Evolutionary conservation across 2,329 filamentous ascomycete genomes (phyloP).

Genomic region (Drechslerella stenobrocha): DNA sequence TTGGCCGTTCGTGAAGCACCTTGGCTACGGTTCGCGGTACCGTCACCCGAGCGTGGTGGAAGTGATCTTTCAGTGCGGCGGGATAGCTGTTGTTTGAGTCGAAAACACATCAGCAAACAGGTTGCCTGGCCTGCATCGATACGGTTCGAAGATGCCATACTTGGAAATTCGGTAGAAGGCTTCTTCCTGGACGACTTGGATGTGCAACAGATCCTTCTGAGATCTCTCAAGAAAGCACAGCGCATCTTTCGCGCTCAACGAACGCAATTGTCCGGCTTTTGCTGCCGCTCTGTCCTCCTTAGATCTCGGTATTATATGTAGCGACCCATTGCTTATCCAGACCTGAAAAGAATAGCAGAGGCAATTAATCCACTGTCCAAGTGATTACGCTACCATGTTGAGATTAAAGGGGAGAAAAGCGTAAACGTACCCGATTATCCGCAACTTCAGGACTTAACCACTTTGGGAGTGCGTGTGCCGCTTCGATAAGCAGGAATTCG

Average conservation of each 20-base stretch:
- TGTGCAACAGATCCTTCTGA: constrained; percentile 66
- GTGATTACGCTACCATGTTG: neutral
- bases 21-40: constrained; percentile 81
- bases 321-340: constrained; percentile 79
- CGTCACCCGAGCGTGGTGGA: constrained; percentile 74
- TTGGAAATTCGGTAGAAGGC: constrained; percentile 76
- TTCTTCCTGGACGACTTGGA: constrained; percentile 76
- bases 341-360: constrained; percentile 58
- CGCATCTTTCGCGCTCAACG: constrained; percentile 68
- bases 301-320: constrained; percentile 71
- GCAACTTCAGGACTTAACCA: constrained; percentile 94
- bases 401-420: constrained; percentile 6
- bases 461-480: constrained; percentile 79
- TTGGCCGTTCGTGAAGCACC: constrained; percentile 73
- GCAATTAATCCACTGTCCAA: constrained; percentile 1
- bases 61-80: constrained; percentile 62
- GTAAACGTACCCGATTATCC: constrained; percentile 66
- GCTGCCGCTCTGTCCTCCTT: constrained; percentile 51
- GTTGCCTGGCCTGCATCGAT: neutral
- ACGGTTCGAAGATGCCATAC: constrained; percentile 18
- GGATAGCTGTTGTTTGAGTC: constrained; percentile 64
- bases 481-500: constrained; percentile 92
- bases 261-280: constrained; percentile 53
- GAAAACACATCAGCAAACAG: neutral
- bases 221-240: constrained; percentile 62